Percentiles rank a stretch among this genome's conserved stretches.
These are phyloP conservation scores for Aphanomyces cochlioides DNA, from an alignment of 352 stramenopile species.

Conservation along the genomic window DNA sequence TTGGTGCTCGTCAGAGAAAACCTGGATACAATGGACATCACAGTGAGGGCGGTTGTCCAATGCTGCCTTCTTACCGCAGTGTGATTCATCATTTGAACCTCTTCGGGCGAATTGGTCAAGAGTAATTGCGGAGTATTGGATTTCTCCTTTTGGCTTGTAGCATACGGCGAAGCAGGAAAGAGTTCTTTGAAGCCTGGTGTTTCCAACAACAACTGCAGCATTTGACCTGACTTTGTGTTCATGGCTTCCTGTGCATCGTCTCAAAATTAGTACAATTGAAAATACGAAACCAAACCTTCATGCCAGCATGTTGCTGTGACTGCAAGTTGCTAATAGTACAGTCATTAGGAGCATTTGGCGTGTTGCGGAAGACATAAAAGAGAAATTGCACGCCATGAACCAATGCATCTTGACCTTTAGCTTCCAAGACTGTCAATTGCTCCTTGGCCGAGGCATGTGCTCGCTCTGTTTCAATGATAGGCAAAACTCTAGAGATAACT, in stretches of 20 bases:
- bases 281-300: slow-evolving; percentile 41
- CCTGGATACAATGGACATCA: background rate
- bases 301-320: slow-evolving; percentile 71
- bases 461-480: slow-evolving; percentile 75
- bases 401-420: slow-evolving; percentile 66
- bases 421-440: slow-evolving; percentile 74
- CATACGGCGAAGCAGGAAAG: slow-evolving; percentile 44
- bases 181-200: slow-evolving; percentile 81
- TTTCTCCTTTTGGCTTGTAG: slow-evolving; percentile 42
- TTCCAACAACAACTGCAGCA: slow-evolving; percentile 75
- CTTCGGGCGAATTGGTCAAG: slow-evolving; percentile 52
- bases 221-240: slow-evolving; percentile 77
- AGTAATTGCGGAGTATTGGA: slow-evolving; percentile 41
- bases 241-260: slow-evolving; percentile 52
- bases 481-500: slow-evolving; percentile 44
- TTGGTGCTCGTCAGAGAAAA: slow-evolving; percentile 24
- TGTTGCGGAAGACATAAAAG: slow-evolving; percentile 83
- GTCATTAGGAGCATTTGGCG: slow-evolving; percentile 73
- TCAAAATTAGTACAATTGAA: too few relatives aligned
- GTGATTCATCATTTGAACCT: slow-evolving; percentile 64
- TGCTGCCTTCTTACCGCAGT: slow-evolving; percentile 49
- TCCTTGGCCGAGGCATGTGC: slow-evolving; percentile 77
- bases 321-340: slow-evolving; percentile 83
- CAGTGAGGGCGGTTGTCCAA: background rate
- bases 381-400: slow-evolving; percentile 86